Conservation (phyloP, 306 rosid species). For the Castanea crenata region DNA sequence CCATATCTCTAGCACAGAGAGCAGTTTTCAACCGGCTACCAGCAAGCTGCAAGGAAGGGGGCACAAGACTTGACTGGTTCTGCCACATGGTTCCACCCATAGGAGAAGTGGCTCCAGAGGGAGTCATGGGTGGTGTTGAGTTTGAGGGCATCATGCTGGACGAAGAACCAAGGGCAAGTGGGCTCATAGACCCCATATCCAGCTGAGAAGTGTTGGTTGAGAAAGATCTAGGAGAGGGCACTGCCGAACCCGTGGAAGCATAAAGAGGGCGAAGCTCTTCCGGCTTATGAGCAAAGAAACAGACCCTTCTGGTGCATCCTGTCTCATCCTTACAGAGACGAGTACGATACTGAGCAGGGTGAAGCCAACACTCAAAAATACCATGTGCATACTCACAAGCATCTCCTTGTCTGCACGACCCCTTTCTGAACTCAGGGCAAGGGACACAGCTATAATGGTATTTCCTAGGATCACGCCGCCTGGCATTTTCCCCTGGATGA, state of each 20-base stretch:
- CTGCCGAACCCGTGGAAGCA: constrained; percentile 81
- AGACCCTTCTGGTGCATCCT: constrained; percentile 67
- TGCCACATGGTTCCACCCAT: constrained; percentile 53
- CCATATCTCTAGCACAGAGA: constrained; percentile 49
- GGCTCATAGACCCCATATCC: constrained; percentile 53
- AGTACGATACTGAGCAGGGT: constrained; percentile 88
- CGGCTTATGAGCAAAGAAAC: constrained; percentile 81
- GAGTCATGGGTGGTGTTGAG: constrained; percentile 61
- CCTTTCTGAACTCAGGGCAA: constrained; percentile 83
- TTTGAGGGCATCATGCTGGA: constrained; percentile 43
- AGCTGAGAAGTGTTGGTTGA: constrained; percentile 31
- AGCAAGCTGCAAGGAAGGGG: constrained; percentile 60
- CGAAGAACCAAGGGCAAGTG: constrained; percentile 47
- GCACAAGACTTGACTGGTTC: constrained; percentile 39
- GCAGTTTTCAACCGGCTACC: constrained; percentile 63
- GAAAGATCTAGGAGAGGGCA: constrained; percentile 71
- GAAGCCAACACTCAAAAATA: constrained; percentile 91
- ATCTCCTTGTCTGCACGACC: constrained; percentile 76
- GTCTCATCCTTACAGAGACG: constrained; percentile 88
- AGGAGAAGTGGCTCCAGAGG: constrained; percentile 59
- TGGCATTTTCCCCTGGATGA: constrained; percentile 90
- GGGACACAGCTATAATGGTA: constrained; percentile 82
- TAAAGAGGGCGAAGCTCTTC: constrained; percentile 92
- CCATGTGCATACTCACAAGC: constrained; percentile 90
- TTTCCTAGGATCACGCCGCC: constrained; percentile 85